phyloP scores from a whole-genome alignment of 2,329 filamentous ascomycete genomes.

The Blastomyces gilchristii region DNA sequence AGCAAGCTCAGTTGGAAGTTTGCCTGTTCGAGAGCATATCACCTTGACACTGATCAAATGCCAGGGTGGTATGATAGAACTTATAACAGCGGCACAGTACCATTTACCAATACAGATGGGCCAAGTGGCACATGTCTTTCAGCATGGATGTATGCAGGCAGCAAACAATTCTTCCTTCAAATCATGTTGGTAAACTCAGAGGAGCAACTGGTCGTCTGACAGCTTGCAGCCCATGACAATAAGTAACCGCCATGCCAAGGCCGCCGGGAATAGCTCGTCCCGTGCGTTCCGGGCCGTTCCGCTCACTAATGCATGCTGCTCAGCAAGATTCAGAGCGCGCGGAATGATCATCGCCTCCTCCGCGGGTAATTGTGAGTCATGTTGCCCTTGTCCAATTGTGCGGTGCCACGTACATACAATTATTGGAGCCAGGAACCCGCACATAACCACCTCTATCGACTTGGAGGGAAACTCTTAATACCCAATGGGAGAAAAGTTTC shows the following conservation, averaged over 20 bases:
- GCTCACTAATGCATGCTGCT: background rate
- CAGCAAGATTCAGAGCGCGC: background rate
- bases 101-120: conserved; percentile 1
- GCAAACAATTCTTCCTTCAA: background rate
- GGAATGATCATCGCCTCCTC: background rate
- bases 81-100: background rate
- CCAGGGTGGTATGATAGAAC: background rate
- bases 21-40: conserved; percentile 1
- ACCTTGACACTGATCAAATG: conserved; percentile 4
- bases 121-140: background rate
- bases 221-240: conserved; percentile 4
- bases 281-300: background rate
- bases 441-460: background rate
- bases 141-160: background rate
- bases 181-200: background rate
- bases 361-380: background rate
- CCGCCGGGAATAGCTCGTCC: background rate
- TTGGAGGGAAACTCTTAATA: background rate
- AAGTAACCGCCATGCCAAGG: background rate
- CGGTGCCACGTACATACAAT: background rate
- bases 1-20: conserved; percentile 3
- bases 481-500: background rate
- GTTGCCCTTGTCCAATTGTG: background rate
- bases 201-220: background rate
- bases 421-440: background rate